Base-by-base conservation (phyloP, 768 basidiomycete genomes). In the Serendipita sp. region DNA sequence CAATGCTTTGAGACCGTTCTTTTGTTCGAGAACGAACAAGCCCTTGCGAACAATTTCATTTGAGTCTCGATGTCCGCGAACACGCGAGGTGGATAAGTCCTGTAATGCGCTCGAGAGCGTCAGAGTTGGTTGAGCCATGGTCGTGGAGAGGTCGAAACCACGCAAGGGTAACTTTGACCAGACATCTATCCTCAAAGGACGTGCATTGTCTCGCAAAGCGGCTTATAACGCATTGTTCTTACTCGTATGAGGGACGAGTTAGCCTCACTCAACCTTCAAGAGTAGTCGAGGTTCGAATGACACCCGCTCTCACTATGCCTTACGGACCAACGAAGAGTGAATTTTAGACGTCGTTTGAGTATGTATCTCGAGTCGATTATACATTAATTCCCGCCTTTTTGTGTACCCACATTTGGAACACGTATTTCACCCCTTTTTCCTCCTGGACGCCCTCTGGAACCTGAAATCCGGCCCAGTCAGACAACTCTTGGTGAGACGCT, bases 321-420 rank as follows among this genome's bases (percentile, higher is more conserved):
- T 7, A 14, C 14, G 34, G 34, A 38, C 34, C 34, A 38, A 38
- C 5, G 7, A 14, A 38, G 34, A 14, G 14, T 38, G 7, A 14
- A 38, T 5, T 7, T 38, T 14, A 38, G 5, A 38, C 34, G 14
- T 7, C 2, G 14, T 38, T 14, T 38, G 34, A 14, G 5, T 38
- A 7, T 14, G 5, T 14, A 38, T 38, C 14, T 38, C 14, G 34
- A 38, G 34, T 38, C 34, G 34, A 38, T 5, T 38, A 5, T 38
- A 38, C 2, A 38, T 38, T 14, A 38, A 14, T 2, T 14, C 34
- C 1, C 7, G 14, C 14, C 14, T 38, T 38, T 14, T 69, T 71
- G 61, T 81, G 79, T 58, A 82, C 78, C 95, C 95, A 99, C 92
- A 99, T 92, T 76, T 99, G 90, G 73, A 85, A 96, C 75, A 90